phyloP scores from a whole-genome alignment of 352 stramenopile genomes.

The Blastocystis hominis region DNA sequence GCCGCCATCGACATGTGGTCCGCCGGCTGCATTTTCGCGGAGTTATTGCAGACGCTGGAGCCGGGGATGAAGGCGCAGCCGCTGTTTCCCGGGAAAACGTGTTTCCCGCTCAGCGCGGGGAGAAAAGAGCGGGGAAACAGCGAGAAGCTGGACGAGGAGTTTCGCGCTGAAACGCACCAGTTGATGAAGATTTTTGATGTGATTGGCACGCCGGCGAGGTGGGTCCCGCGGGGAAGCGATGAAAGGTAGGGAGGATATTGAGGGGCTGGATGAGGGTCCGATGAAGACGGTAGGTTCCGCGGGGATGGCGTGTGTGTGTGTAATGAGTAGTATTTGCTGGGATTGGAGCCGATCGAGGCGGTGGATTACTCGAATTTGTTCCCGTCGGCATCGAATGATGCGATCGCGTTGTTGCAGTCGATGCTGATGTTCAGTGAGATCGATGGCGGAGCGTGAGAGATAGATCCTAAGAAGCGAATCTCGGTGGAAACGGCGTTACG shows the following conservation, averaged over 20 bases:
- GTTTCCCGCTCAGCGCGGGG: conserved; percentile 51
- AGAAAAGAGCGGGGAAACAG: conserved; percentile 36
- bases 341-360: background rate
- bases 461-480: conserved; percentile 84
- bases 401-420: conserved; percentile 71
- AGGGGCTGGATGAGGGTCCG: conserved; percentile 27
- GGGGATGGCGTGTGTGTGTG: too few species aligned
- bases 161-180: conserved; percentile 56
- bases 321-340: conserved; percentile 29
- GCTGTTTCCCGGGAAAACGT: conserved; percentile 55
- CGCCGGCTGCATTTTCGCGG: conserved; percentile 85
- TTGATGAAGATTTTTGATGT: conserved; percentile 63
- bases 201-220: conserved; percentile 54
- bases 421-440: conserved; percentile 72
- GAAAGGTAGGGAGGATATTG: background rate
- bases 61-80: conserved; percentile 5
- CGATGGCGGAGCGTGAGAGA: background rate
- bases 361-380: conserved; percentile 65
- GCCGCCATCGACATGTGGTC: conserved; percentile 97
- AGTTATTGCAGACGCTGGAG: conserved; percentile 53
- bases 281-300: conserved; percentile 25
- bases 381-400: conserved; percentile 66
- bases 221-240: background rate
- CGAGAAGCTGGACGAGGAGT: conserved; percentile 54
- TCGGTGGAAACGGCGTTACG: conserved; percentile 85